A percentile compares a stretch with the other conserved stretches of the same genome.
These are phyloP conservation scores for Bruguiera hainesii DNA, from an alignment of 441 rosid genomes.

Conservation along the genomic window DNA sequence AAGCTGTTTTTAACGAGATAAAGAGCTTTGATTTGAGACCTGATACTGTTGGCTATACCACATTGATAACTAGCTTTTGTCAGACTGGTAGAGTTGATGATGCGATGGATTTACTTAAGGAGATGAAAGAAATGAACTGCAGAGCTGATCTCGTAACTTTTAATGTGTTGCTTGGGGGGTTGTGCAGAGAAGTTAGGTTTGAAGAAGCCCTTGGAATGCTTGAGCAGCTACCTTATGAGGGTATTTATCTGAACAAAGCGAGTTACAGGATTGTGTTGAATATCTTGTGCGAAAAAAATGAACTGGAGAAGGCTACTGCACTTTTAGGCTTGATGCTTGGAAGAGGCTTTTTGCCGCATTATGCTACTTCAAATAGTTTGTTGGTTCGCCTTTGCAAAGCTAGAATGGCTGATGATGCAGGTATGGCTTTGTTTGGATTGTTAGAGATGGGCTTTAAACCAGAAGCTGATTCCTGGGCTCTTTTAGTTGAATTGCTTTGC, in stretches of 20 bases:
- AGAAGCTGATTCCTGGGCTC: constrained; percentile 53
- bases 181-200: constrained; percentile 55
- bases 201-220: constrained; percentile 63
- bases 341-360: constrained; percentile 63
- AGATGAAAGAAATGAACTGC: constrained; percentile 61
- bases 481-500: constrained; percentile 48
- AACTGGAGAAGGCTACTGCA: constrained; percentile 51
- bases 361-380: constrained; percentile 73
- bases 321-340: constrained; percentile 56
- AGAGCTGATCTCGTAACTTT: constrained; percentile 65
- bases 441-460: constrained; percentile 60
- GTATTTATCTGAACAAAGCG: constrained; percentile 61
- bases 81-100: constrained; percentile 44
- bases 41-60: constrained; percentile 65
- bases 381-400: constrained; percentile 50
- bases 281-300: constrained; percentile 46
- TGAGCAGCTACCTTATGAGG: constrained; percentile 42
- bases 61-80: constrained; percentile 66
- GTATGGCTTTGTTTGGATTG: constrained; percentile 38
- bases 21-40: constrained; percentile 53
- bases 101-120: constrained; percentile 56
- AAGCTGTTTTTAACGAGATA: constrained; percentile 50
- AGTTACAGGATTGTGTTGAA: constrained; percentile 82
- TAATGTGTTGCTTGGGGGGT: constrained; percentile 69
- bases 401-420: constrained; percentile 50